Evolutionary conservation across 108 stramenopile species (phyloP).

Genomic region (Asterionellopsis glacialis): DNA sequence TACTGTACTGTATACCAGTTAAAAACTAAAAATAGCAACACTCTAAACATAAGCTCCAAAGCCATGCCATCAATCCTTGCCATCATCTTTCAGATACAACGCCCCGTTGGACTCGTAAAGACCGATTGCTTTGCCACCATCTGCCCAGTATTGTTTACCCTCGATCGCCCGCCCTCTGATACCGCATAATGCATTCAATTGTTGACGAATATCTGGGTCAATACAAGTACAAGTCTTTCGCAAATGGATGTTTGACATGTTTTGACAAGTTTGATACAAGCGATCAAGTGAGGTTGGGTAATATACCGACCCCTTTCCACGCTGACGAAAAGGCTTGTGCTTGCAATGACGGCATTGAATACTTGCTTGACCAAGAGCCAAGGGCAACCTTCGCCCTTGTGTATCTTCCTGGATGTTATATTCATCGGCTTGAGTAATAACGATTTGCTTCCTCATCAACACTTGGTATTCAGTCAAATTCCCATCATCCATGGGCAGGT

Average conservation of each 20-base stretch:
- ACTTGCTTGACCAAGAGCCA: conserved; percentile 51
- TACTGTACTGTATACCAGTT: too few relatives aligned
- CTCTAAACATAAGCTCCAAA: too few relatives aligned
- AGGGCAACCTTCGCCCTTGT: conserved; percentile 43
- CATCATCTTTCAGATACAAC: too few relatives aligned
- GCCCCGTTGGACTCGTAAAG: conserved; percentile 17
- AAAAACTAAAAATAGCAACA: too few relatives aligned
- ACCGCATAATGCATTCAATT: conserved; percentile 16
- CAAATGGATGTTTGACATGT: conserved; percentile 21
- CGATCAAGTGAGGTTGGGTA: conserved; percentile 41
- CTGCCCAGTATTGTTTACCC: conserved; percentile 46
- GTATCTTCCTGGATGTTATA: conserved; percentile 41
- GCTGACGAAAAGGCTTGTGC: conserved; percentile 24
- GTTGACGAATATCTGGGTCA: conserved; percentile 10
- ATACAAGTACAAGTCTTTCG: conserved; percentile 29
- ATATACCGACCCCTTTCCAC: conserved; percentile 54
- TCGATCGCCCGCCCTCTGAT: conserved; percentile 27
- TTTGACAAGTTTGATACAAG: conserved; percentile 50
- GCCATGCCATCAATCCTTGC: too few relatives aligned
- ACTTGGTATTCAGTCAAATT: conserved; percentile 57
- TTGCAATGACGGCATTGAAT: conserved; percentile 56
- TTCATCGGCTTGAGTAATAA: conserved; percentile 37
- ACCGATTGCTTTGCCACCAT: conserved; percentile 25
- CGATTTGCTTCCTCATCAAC: conserved; percentile 53
- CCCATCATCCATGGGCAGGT: conserved; percentile 17